These are phyloP conservation scores for Linnemannia exigua DNA, from an alignment of 192 early-diverging fungal genomes.

Conservation along the genomic window DNA sequence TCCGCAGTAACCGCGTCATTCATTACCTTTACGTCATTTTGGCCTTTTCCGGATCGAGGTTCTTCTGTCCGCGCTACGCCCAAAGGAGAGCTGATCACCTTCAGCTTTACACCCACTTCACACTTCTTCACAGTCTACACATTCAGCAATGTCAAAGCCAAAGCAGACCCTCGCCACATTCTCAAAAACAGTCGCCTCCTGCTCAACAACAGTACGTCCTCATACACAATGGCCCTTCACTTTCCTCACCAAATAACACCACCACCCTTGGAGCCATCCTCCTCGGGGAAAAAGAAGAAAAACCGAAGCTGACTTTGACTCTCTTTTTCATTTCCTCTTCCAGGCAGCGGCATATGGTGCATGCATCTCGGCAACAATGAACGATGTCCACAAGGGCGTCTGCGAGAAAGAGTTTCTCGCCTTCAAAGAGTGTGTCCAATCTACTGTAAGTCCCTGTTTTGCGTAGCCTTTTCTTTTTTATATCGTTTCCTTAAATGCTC, in stretches of 20 bases:
- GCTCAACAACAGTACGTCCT: constrained; percentile 35
- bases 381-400: constrained; percentile 47
- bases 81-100: neutral
- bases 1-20: constrained; percentile 12
- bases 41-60: too few relatives aligned
- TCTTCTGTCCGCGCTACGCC: neutral
- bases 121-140: neutral
- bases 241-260: neutral
- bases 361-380: constrained; percentile 49
- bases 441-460: constrained; percentile 36
- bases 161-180: constrained; percentile 45
- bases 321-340: neutral
- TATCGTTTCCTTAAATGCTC: neutral
- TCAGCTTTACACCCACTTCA: neutral
- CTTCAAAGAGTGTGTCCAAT: constrained; percentile 55
- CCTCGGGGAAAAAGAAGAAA: too few relatives aligned
- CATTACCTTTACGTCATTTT: neutral
- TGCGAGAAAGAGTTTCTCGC: constrained; percentile 54
- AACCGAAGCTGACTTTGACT: neutral
- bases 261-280: too few relatives aligned
- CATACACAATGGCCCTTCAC: neutral
- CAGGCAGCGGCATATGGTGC: constrained; percentile 52
- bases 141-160: constrained; percentile 46
- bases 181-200: constrained; percentile 39
- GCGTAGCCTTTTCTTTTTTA: too few relatives aligned